Evolutionary conservation across 139 green algal species (phyloP).

Genomic region (Chlamydomonas sp.): DNA sequence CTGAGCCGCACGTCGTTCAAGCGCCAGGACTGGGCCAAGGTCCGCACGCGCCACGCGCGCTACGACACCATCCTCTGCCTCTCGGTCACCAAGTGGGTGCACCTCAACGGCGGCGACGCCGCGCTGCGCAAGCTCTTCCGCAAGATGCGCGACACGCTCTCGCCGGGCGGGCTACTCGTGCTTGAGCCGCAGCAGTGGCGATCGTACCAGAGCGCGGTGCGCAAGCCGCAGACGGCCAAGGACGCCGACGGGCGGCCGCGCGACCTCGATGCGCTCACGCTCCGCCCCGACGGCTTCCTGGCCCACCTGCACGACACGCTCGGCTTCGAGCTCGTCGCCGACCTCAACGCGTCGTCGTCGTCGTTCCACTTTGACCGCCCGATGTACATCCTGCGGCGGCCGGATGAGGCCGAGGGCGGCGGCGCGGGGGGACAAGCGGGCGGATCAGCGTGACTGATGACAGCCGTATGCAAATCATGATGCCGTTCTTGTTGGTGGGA

Average conservation of each 20-base stretch:
- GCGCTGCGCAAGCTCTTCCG: conserved; percentile 67
- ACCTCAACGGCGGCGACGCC: conserved; percentile 80
- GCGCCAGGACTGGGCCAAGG: conserved; percentile 26
- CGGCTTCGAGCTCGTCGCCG: conserved; percentile 51
- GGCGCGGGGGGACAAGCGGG: too few species aligned
- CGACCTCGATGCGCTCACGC: conserved; percentile 32
- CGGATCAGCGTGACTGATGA: too few species aligned
- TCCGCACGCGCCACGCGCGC: not conserved
- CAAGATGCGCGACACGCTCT: conserved; percentile 12
- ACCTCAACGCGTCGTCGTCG: conserved; percentile 27
- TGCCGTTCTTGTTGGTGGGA: too few species aligned
- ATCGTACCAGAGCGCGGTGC: conserved; percentile 61
- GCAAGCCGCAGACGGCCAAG: conserved; percentile 44
- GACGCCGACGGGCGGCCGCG: conserved; percentile 31
- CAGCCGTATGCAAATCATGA: too few species aligned
- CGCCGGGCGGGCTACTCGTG: conserved; percentile 53
- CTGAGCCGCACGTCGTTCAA: conserved; percentile 21
- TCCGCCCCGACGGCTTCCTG: conserved; percentile 57
- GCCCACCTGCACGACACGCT: conserved; percentile 33
- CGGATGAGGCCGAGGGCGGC: not conserved
- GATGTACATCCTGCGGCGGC: conserved; percentile 38
- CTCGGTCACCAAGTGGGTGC: conserved; percentile 90
- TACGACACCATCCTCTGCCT: conserved; percentile 59
- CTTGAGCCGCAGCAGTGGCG: conserved; percentile 87
- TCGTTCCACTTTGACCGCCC: conserved; percentile 36